Percentiles rank a stretch among this genome's conserved stretches.
These are phyloP conservation scores for Colletotrichum lentis DNA, from an alignment of 2,329 filamentous ascomycete species.

Conservation along the genomic window DNA sequence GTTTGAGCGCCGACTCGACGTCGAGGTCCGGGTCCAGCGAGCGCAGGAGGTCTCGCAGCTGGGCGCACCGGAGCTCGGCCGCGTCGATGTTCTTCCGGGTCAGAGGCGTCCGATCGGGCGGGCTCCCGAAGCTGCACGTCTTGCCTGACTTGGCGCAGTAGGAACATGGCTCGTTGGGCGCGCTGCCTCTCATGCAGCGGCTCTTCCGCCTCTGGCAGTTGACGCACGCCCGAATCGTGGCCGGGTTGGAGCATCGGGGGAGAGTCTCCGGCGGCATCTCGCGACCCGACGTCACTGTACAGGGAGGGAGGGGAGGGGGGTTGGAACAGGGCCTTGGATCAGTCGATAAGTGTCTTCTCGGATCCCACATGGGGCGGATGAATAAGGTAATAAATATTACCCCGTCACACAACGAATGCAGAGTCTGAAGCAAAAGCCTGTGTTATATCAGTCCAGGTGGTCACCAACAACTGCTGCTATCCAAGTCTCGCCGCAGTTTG, in stretches of 20 bases:
- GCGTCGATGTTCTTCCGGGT: conserved; percentile 49
- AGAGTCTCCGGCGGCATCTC: conserved; percentile 5
- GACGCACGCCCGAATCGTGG: conserved; percentile 35
- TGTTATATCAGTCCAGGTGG: background rate
- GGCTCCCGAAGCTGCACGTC: conserved; percentile 46
- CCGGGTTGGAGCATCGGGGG: conserved; percentile 1
- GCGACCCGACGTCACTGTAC: background rate
- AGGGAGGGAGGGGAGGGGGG: background rate
- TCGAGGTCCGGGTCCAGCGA: conserved; percentile 44
- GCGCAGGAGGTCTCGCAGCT: conserved; percentile 43
- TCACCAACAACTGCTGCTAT: background rate
- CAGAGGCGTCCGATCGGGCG: conserved; percentile 47
- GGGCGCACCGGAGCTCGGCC: conserved; percentile 43
- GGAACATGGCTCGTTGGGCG: conserved; percentile 40
- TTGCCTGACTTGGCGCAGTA: conserved; percentile 46
- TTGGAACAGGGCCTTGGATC: too few relatives aligned
- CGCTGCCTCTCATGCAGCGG: conserved; percentile 35
- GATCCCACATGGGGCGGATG: background rate
- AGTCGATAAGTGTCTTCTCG: background rate
- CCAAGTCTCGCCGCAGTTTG: background rate
- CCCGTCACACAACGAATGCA: background rate
- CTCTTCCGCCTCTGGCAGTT: conserved; percentile 39
- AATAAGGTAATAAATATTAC: background rate
- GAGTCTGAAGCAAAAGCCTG: background rate
- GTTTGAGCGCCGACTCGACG: conserved; percentile 40